phyloP scores from a whole-genome alignment of 768 basidiomycete species.

The Macrolepiota fuliginosa region DNA sequence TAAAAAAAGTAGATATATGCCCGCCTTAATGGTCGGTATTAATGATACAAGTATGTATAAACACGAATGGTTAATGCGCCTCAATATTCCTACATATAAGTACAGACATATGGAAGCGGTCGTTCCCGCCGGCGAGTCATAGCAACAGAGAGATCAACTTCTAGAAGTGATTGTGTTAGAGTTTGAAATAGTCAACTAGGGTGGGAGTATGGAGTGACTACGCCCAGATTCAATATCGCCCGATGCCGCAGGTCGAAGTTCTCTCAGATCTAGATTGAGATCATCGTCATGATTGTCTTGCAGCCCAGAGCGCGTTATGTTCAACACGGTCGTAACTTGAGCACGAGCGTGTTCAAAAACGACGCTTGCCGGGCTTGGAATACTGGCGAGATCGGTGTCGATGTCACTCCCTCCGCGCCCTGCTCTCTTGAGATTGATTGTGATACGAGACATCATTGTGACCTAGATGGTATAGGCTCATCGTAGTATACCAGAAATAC shows the following conservation, averaged over 20 bases:
- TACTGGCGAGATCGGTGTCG: neutral
- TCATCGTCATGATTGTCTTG: neutral
- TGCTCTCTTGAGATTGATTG: constrained; percentile 52
- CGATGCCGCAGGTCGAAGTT: neutral
- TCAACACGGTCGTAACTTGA: neutral
- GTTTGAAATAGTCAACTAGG: neutral
- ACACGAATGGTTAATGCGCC: no score
- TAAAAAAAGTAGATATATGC: no score
- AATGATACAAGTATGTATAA: no score
- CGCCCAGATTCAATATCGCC: neutral
- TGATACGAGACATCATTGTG: constrained; percentile 69
- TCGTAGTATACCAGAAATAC: neutral
- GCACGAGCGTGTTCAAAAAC: neutral
- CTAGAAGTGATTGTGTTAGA: neutral
- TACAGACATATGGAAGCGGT: neutral
- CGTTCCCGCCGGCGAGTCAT: neutral
- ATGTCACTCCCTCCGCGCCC: constrained; percentile 20
- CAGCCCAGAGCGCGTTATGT: neutral
- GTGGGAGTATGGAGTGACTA: neutral
- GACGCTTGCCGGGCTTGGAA: neutral
- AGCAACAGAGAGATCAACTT: neutral
- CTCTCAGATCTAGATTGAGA: neutral
- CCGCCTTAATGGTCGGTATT: no score
- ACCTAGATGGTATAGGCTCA: constrained; percentile 29
- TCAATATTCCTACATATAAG: neutral